phyloP scores from a whole-genome alignment of 1,284 basidiomycete species.

The Anthracocystis walkeri region DNA sequence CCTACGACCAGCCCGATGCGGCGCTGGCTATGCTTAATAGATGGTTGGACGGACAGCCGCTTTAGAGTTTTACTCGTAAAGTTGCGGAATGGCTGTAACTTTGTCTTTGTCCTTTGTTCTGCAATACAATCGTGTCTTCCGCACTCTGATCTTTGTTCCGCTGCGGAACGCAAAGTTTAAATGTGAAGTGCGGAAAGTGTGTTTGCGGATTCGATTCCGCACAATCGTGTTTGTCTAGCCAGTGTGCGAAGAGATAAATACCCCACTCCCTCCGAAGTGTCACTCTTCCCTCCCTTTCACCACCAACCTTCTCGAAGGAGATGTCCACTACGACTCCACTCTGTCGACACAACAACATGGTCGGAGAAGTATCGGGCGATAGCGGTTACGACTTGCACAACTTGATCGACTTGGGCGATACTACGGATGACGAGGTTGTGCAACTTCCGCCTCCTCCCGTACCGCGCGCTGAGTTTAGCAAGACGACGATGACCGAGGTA shows the following conservation, averaged over 20 bases:
- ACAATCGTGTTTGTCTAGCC: not conserved
- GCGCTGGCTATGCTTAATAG: constrained; percentile 62
- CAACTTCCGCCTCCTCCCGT: not conserved
- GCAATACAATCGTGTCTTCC: too few species aligned
- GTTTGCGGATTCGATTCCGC: not conserved
- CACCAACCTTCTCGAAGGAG: not conserved
- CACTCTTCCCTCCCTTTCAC: not conserved
- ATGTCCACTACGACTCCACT: not conserved
- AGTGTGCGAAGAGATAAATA: not conserved
- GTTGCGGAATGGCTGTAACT: too few species aligned
- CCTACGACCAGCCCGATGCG: constrained; percentile 55
- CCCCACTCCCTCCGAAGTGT: not conserved
- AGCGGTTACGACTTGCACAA: constrained; percentile 21
- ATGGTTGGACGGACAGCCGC: constrained; percentile 62
- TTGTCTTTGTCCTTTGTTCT: too few species aligned
- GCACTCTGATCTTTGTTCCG: not conserved
- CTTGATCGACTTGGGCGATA: constrained; percentile 12
- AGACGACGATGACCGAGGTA: not conserved
- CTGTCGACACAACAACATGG: not conserved
- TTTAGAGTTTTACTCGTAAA: constrained; percentile 8
- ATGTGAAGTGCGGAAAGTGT: not conserved
- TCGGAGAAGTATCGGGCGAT: constrained; percentile 10
- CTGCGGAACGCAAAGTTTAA: not conserved
- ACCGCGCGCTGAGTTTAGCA: not conserved
- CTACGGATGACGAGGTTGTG: constrained; percentile 25